These are phyloP conservation scores for Talaromyces trachyspermus DNA, from an alignment of 495 filamentous ascomycete species.

Conservation along the genomic window DNA sequence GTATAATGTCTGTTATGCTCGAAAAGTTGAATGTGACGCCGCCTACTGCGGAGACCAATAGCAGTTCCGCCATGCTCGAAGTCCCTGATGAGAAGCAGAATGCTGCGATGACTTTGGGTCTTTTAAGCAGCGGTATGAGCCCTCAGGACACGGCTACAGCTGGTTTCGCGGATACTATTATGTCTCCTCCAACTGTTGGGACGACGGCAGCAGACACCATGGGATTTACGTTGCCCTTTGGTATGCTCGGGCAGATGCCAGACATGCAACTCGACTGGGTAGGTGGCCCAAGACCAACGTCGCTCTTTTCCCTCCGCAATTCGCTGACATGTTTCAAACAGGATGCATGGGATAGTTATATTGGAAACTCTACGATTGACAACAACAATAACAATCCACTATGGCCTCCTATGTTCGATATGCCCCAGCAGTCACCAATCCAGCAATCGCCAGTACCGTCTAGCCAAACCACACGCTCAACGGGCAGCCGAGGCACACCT, in stretches of 20 bases:
- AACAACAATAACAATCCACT: conserved; percentile 25
- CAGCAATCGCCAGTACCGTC: conserved; percentile 11
- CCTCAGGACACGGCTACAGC: conserved; percentile 44
- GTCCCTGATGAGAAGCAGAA: conserved; percentile 44
- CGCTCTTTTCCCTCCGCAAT: neutral
- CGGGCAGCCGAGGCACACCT: neutral
- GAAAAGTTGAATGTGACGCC: conserved; percentile 53
- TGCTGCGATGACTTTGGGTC: conserved; percentile 75
- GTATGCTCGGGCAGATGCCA: conserved; percentile 50
- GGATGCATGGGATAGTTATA: conserved; percentile 52
- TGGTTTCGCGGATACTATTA: conserved; percentile 24
- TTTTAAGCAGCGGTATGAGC: conserved; percentile 66
- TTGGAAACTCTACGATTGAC: conserved; percentile 45
- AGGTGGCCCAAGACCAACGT: no score
- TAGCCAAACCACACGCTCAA: neutral
- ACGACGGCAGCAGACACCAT: conserved; percentile 26
- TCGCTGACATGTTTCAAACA: conserved; percentile 11
- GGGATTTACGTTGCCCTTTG: conserved; percentile 42
- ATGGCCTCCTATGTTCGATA: conserved; percentile 40
- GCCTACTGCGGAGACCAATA: conserved; percentile 18
- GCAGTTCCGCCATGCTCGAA: conserved; percentile 19
- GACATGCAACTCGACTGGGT: conserved; percentile 78
- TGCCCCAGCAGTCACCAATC: conserved; percentile 19
- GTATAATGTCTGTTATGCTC: conserved; percentile 72
- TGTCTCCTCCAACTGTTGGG: conserved; percentile 29